A percentile compares a stretch with the other conserved stretches of the same genome.
Conservation (phyloP, 2,329 filamentous ascomycete genomes). For the Exophiala lecanii-corni region DNA sequence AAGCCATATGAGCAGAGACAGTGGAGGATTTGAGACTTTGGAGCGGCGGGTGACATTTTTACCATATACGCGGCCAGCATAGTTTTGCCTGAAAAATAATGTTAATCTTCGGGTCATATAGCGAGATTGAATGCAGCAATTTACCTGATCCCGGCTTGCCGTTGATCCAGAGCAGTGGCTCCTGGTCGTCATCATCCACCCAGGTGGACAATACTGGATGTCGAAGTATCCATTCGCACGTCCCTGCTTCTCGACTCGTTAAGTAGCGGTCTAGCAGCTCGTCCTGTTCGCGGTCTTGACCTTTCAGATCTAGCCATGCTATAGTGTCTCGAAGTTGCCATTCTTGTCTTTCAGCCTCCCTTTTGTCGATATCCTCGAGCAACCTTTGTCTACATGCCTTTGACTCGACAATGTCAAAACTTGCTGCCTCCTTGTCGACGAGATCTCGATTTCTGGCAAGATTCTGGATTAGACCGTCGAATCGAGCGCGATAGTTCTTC, state of each 20-base stretch:
- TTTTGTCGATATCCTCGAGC: conserved; percentile 8
- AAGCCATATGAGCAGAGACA: conserved; percentile 10
- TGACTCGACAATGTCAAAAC: conserved; percentile 22
- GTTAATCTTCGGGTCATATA: neutral
- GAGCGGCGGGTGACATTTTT: neutral
- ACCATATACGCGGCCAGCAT: conserved; percentile 12
- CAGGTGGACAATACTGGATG: conserved; percentile 14
- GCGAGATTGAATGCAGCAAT: neutral
- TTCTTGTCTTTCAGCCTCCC: conserved; percentile 2
- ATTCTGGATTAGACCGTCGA: neutral
- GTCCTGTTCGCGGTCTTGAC: conserved; percentile 24
- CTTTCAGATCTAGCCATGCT: conserved; percentile 16
- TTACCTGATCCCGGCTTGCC: conserved; percentile 25
- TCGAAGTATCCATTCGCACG: conserved; percentile 27
- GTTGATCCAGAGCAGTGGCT: conserved; percentile 20
- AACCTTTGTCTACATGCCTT: conserved; percentile 19
- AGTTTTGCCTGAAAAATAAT: conserved; percentile 24
- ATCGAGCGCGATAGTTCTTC: conserved; percentile 20
- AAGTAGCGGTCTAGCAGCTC: conserved; percentile 12
- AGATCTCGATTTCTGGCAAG: neutral
- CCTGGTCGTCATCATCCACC: conserved; percentile 15
- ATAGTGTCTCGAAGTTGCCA: conserved; percentile 8
- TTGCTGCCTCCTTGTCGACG: conserved; percentile 30
- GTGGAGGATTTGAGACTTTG: conserved; percentile 6
- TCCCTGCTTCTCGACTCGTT: conserved; percentile 15